These are phyloP conservation scores for Peribolospora baueri DNA, from an alignment of 768 basidiomycete species.

Conservation along the genomic window DNA sequence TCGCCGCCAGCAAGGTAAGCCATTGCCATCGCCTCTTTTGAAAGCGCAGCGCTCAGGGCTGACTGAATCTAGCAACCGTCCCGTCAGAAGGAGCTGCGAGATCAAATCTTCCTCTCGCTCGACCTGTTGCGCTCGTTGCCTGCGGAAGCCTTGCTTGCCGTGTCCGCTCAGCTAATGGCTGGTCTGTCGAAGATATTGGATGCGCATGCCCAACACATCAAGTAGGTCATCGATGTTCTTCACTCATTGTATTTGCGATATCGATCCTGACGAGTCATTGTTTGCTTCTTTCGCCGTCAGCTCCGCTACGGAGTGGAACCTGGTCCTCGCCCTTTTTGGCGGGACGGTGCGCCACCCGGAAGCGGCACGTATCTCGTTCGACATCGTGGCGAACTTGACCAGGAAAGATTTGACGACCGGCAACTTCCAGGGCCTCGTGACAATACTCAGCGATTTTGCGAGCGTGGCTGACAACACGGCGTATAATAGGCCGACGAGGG, in stretches of 20 bases:
- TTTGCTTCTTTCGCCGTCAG: constrained; percentile 19
- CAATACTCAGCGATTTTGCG: constrained; percentile 67
- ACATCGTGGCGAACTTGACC: constrained; percentile 45
- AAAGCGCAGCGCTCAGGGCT: background rate
- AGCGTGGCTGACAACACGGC: constrained; percentile 37
- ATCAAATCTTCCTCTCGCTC: constrained; percentile 83
- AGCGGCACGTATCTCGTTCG: constrained; percentile 63
- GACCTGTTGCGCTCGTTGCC: constrained; percentile 69
- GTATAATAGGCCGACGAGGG: constrained; percentile 25
- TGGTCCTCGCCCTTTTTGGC: constrained; percentile 66
- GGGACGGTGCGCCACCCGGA: constrained; percentile 66
- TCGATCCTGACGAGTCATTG: background rate
- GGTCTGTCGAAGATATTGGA: constrained; percentile 60
- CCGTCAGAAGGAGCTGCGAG: constrained; percentile 47
- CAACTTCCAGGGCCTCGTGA: constrained; percentile 55
- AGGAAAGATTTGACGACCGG: constrained; percentile 34
- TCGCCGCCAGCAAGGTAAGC: constrained; percentile 53
- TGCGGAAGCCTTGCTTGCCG: constrained; percentile 44
- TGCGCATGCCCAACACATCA: constrained; percentile 45
- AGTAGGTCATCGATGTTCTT: constrained; percentile 21
- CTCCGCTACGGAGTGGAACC: constrained; percentile 86
- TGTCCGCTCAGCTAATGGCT: constrained; percentile 69
- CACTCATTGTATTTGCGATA: background rate
- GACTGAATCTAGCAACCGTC: background rate
- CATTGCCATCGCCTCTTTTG: background rate